Conservation (phyloP, 2,329 filamentous ascomycete genomes). For the Phoma sp. region DNA sequence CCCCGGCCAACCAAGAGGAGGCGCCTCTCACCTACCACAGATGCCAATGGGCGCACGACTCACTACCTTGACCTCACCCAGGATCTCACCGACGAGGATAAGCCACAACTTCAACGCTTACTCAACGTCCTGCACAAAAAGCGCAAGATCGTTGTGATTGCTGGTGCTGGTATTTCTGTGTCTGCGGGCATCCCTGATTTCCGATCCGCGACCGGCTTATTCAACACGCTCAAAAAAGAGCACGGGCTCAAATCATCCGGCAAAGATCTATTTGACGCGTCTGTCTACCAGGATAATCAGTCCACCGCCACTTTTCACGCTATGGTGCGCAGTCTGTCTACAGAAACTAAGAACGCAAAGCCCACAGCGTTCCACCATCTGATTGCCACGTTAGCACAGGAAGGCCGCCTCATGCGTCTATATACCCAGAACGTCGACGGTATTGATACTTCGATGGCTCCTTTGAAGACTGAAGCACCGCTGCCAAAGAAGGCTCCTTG, state of each 20-base stretch:
- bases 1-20: conserved; percentile 77
- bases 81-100: conserved; percentile 62
- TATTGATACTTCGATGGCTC: conserved; percentile 82
- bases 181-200: conserved; percentile 98
- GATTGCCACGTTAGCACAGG: conserved; percentile 84
- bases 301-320: conserved; percentile 91
- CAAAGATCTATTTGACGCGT: conserved; percentile 95
- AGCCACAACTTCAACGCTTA: conserved; percentile 70
- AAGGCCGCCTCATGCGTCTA: conserved; percentile 84
- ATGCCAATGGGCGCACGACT: conserved; percentile 74
- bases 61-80: conserved; percentile 75
- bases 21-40: conserved; percentile 51
- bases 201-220: conserved; percentile 87
- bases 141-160: conserved; percentile 96
- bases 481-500: conserved; percentile 85
- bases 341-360: conserved; percentile 75
- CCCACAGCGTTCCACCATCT: conserved; percentile 94
- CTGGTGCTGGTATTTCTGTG: conserved; percentile 95
- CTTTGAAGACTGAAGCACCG: conserved; percentile 80
- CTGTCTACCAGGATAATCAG: conserved; percentile 90
- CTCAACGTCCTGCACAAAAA: conserved; percentile 80
- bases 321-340: conserved; percentile 90
- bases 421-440: conserved; percentile 98
- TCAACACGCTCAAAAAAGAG: conserved; percentile 81
- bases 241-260: conserved; percentile 93